These are phyloP conservation scores for Metschnikowia noctiluminum DNA, from an alignment of 805 yeast species.

Conservation along the genomic window DNA sequence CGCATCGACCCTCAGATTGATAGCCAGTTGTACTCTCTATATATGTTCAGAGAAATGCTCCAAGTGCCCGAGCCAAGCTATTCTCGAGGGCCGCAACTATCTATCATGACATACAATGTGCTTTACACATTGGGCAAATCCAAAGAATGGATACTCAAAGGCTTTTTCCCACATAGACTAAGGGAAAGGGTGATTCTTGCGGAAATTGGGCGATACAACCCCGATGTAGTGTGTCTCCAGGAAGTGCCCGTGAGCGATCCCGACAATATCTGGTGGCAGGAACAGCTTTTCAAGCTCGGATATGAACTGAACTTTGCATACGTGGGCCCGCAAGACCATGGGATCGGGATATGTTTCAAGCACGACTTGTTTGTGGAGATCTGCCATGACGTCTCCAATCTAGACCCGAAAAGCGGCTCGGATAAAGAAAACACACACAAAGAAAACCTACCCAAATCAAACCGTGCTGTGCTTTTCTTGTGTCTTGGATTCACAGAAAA, in stretches of 20 bases:
- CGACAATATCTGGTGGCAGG: not conserved
- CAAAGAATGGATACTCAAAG: not conserved
- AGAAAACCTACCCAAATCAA: not conserved
- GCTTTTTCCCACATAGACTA: not conserved
- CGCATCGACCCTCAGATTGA: constrained; percentile 5
- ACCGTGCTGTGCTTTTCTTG: not conserved
- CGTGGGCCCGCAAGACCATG: not conserved
- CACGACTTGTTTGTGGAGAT: constrained; percentile 1
- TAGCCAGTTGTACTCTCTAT: constrained; percentile 2
- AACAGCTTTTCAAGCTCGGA: not conserved
- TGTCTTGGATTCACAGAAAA: not conserved
- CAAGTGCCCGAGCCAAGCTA: not conserved
- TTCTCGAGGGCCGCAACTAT: constrained; percentile 1
- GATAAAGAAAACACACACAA: too few relatives aligned
- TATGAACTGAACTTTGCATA: constrained; percentile 1
- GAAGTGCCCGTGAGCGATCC: not conserved
- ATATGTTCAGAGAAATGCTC: not conserved
- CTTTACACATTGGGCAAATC: not conserved
- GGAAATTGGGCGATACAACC: constrained; percentile 2
- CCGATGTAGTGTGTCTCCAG: constrained; percentile 4
- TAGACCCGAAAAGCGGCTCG: not conserved
- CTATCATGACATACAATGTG: constrained; percentile 4
- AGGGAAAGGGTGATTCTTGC: not conserved
- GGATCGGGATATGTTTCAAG: not conserved
- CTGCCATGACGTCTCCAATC: not conserved